A percentile compares a stretch with the other conserved stretches of the same genome.
Evolutionary conservation across 2,329 filamentous ascomycete species (phyloP).

Genomic region (Verticillium isaacii): DNA sequence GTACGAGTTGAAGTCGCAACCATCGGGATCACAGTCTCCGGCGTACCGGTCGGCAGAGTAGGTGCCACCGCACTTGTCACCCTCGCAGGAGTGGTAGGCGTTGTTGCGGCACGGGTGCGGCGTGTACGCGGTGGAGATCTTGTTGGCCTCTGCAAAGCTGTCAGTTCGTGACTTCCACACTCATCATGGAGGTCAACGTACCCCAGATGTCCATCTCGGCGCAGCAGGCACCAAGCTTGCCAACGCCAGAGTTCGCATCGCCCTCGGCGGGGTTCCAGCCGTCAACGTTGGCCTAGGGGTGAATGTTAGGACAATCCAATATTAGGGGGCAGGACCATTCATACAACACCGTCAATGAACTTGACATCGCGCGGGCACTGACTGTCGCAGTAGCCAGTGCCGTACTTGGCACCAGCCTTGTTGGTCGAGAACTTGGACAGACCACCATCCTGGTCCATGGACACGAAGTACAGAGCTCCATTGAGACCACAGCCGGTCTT

Average conservation of each 20-base stretch:
- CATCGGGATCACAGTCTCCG: conserved; percentile 63
- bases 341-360: conserved; percentile 49
- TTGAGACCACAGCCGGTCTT: conserved; percentile 66
- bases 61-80: conserved; percentile 47
- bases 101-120: conserved; percentile 57
- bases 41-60: conserved; percentile 50
- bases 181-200: conserved; percentile 17
- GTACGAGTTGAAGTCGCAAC: conserved; percentile 68
- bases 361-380: conserved; percentile 52
- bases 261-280: conserved; percentile 45
- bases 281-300: conserved; percentile 41
- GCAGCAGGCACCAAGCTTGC: conserved; percentile 51
- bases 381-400: conserved; percentile 51
- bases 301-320: background rate
- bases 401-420: conserved; percentile 52
- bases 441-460: conserved; percentile 55
- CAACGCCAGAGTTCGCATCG: conserved; percentile 51
- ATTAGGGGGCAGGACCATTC: background rate
- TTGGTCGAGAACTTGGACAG: conserved; percentile 43
- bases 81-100: conserved; percentile 45
- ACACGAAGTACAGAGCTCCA: conserved; percentile 62
- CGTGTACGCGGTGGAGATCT: conserved; percentile 58
- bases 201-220: conserved; percentile 56
- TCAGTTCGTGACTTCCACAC: conserved; percentile 9
- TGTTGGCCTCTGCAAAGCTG: conserved; percentile 56